Base-by-base conservation (phyloP, 805 yeast genomes). In the Ogataea paraovalis region DNA sequence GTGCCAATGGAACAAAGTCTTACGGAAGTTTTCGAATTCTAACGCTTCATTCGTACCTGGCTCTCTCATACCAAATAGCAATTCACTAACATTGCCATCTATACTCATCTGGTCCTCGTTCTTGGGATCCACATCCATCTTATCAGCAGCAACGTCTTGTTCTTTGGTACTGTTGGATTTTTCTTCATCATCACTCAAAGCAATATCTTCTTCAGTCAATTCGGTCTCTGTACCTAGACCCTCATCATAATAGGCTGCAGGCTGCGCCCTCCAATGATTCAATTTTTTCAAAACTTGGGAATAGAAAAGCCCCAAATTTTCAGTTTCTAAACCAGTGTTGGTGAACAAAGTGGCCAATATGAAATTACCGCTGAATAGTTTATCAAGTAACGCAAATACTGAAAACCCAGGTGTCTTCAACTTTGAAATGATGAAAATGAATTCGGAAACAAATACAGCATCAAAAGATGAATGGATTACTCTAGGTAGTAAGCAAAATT, bases 381-480 rank as follows among this genome's bases (percentile, higher is more conserved):
- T 62, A 33, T 79, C 72, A 21, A 76, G 49, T 3, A 82, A 48
- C 2, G 69, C 62, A 39, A 70, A 70, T 19, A 75, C 67, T 9
- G 64, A 55, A 18, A 68, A 68, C 2, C 73, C 73, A 0, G 63
- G 51, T 0, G 69, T 56, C 6, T 63, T 51, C 21, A 70, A 43
- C 0, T 67, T 60, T 46, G 82, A 79, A 18, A 82, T 56, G 39
- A 72, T 67, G 47, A 79, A 74, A 8, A 89, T 52, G 58, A 90
- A 87, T 46, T 73, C 71, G 0, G 86, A 79, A 32, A 82, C 66
- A 60, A 69, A 91, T 0, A 85, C 71, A 0, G 97, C 96, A 67
- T 90, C 97, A 52, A 83, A 78, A 0, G 95, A 81, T 0, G 97
- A 87, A 53, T 85, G 89, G 2, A 85, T 63, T 3, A 83, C 75